These are phyloP conservation scores for Pseudocercospora ulei DNA, from an alignment of 2,329 filamentous ascomycete species.

Conservation along the genomic window DNA sequence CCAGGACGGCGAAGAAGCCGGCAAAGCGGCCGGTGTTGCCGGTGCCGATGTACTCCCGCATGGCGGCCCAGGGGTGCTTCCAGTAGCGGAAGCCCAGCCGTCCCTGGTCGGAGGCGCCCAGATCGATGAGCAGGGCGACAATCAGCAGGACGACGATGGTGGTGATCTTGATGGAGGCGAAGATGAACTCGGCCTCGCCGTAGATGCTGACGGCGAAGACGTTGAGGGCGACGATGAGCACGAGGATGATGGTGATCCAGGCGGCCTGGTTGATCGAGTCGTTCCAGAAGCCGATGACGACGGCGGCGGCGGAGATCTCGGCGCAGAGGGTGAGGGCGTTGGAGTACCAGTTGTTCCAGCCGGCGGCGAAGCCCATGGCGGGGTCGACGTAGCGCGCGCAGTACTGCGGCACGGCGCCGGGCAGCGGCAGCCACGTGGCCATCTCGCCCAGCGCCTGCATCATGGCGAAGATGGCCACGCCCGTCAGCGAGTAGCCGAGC, in stretches of 20 bases:
- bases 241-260: conserved; percentile 49
- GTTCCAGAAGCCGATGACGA: conserved; percentile 54
- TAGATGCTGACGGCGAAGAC: conserved; percentile 47
- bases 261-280: conserved; percentile 30
- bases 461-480: conserved; percentile 33
- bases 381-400: conserved; percentile 34
- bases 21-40: conserved; percentile 48
- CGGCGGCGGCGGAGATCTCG: conserved; percentile 57
- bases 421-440: conserved; percentile 37
- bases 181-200: conserved; percentile 46
- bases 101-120: conserved; percentile 51
- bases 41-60: conserved; percentile 52
- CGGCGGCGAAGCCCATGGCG: conserved; percentile 6
- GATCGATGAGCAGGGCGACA: conserved; percentile 48
- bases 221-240: conserved; percentile 53
- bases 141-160: conserved; percentile 40
- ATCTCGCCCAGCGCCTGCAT: conserved; percentile 40
- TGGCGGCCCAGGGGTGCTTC: conserved; percentile 49
- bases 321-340: conserved; percentile 43
- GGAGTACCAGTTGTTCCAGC: conserved; percentile 39
- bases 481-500: conserved; percentile 35
- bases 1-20: conserved; percentile 48
- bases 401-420: conserved; percentile 32
- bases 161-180: conserved; percentile 45
- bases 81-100: conserved; percentile 60